phyloP scores from a whole-genome alignment of 768 basidiomycete species.

The Tylopilus cervinicoccineus region DNA sequence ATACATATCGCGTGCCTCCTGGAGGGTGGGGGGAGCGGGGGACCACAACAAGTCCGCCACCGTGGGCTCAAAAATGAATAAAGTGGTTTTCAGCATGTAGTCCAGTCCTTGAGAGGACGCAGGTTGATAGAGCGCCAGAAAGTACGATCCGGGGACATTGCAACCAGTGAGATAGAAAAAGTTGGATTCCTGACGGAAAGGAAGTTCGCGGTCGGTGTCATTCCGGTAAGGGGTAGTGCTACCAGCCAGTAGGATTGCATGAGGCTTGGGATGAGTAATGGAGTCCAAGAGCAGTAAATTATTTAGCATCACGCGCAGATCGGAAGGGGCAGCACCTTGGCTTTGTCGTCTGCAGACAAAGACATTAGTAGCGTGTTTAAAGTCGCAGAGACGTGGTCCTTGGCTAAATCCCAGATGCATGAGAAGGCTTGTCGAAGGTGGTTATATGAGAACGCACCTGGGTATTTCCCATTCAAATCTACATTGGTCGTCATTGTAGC shows the following conservation, averaged over 20 bases:
- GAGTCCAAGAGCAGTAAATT: not conserved
- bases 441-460: conserved; percentile 11
- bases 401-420: conserved; percentile 34
- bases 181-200: conserved; percentile 77
- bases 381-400: conserved; percentile 49
- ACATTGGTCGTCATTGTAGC: conserved; percentile 4
- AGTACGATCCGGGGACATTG: conserved; percentile 62
- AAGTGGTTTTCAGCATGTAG: conserved; percentile 43
- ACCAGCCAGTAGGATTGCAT: conserved; percentile 67
- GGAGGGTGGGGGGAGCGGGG: conserved; percentile 69
- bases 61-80: conserved; percentile 79
- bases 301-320: not conserved
- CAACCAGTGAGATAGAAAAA: conserved; percentile 88
- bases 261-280: conserved; percentile 43
- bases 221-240: conserved; percentile 60
- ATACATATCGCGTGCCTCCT: conserved; percentile 50
- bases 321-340: conserved; percentile 41
- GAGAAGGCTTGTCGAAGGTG: not conserved
- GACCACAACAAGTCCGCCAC: conserved; percentile 84
- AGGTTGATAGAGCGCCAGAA: conserved; percentile 57
- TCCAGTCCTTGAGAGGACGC: conserved; percentile 34
- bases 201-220: conserved; percentile 82
- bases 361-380: conserved; percentile 48
- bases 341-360: conserved; percentile 45
- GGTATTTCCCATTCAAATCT: conserved; percentile 17